Conservation (phyloP, 2,329 filamentous ascomycete species). For the Alternaria triticimaculans region DNA sequence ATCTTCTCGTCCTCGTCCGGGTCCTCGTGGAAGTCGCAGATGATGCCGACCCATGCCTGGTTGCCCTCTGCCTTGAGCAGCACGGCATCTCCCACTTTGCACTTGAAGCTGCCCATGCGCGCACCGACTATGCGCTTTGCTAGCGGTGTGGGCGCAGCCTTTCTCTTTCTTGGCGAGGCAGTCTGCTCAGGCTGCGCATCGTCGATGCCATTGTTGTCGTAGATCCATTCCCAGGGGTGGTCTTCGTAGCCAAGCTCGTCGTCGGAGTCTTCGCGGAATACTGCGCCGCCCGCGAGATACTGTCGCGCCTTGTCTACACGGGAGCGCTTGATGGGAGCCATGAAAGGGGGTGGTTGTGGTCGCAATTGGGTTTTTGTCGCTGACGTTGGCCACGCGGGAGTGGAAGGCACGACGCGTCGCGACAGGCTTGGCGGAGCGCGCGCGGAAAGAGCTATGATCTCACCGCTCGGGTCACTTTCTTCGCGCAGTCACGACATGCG, state of each 20-base stretch:
- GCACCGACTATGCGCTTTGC: constrained; percentile 74
- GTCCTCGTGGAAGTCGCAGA: constrained; percentile 80
- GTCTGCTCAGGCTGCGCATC: constrained; percentile 25
- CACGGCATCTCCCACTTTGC: constrained; percentile 80
- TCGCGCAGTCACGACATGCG: not conserved
- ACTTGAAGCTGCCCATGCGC: constrained; percentile 80
- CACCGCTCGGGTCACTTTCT: constrained; percentile 10
- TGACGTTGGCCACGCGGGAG: constrained; percentile 29
- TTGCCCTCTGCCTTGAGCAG: constrained; percentile 88
- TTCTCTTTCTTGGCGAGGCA: constrained; percentile 44
- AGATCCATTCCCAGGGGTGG: constrained; percentile 63
- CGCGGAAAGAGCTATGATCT: constrained; percentile 31
- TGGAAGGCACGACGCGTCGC: constrained; percentile 37
- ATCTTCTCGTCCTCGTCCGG: constrained; percentile 67
- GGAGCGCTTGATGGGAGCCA: constrained; percentile 51
- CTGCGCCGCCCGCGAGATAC: constrained; percentile 64
- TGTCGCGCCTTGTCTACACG: constrained; percentile 56
- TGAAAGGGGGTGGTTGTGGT: constrained; percentile 25
- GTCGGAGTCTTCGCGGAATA: constrained; percentile 80
- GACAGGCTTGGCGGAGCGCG: constrained; percentile 36
- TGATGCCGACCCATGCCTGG: constrained; percentile 91
- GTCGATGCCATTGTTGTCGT: constrained; percentile 50
- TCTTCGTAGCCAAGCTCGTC: constrained; percentile 73
- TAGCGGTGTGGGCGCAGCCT: constrained; percentile 22
- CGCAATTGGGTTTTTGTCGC: constrained; percentile 27